Conservation (phyloP, 768 basidiomycete genomes). For the Xerocomellus amylosporus region DNA sequence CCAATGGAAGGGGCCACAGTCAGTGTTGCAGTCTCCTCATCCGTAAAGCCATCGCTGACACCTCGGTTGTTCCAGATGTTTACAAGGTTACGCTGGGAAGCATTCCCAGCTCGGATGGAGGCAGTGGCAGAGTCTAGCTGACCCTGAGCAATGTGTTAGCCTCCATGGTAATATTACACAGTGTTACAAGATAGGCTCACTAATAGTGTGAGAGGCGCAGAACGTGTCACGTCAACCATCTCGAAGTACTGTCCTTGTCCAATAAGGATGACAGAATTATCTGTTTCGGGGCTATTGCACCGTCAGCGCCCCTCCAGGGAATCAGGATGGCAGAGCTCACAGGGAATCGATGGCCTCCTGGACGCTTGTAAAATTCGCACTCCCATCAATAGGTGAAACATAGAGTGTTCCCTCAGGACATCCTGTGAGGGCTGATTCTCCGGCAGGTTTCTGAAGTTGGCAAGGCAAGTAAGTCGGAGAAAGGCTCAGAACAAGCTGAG, state of each 20-base stretch:
- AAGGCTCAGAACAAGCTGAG: constrained; percentile 27
- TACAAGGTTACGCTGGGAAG: constrained; percentile 48
- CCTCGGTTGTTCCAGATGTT: constrained; percentile 51
- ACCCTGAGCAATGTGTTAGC: constrained; percentile 35
- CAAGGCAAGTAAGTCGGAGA: constrained; percentile 49
- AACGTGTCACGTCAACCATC: constrained; percentile 53
- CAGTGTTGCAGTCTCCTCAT: constrained; percentile 58
- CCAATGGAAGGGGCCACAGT: constrained; percentile 52
- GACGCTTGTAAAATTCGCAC: constrained; percentile 46
- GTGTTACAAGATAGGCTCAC: constrained; percentile 30
- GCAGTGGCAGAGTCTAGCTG: constrained; percentile 44
- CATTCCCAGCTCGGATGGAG: constrained; percentile 40
- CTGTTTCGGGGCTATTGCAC: constrained; percentile 39
- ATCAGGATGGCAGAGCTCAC: constrained; percentile 33
- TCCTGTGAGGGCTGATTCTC: constrained; percentile 43
- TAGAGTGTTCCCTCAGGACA: constrained; percentile 61
- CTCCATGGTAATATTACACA: neutral
- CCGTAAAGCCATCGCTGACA: constrained; percentile 44
- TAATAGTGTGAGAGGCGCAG: constrained; percentile 53
- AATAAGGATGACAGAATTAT: constrained; percentile 49
- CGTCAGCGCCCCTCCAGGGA: neutral
- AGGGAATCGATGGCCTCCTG: constrained; percentile 58
- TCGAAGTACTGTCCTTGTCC: constrained; percentile 60
- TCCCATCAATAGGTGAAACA: constrained; percentile 48
- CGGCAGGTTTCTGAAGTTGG: constrained; percentile 47